phyloP scores from a whole-genome alignment of 331 rosid species.

The Erythrophleum ivorense region DNA sequence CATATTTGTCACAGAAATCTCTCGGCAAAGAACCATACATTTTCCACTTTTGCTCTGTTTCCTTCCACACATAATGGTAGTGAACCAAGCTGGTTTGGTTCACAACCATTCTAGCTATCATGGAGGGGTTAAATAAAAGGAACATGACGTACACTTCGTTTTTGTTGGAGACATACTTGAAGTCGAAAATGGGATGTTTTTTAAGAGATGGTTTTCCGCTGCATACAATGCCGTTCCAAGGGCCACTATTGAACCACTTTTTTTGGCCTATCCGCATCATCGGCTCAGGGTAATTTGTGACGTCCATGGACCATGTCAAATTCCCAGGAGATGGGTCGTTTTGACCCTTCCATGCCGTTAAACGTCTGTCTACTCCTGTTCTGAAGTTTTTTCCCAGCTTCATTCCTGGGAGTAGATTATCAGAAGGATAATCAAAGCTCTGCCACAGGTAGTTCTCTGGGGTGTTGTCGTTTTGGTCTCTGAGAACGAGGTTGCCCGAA shows the following conservation, averaged over 20 bases:
- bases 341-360: no score
- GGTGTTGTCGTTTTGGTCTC: conserved; percentile 1
- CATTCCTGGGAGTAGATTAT: no score
- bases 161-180: conserved; percentile 21
- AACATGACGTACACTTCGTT: conserved; percentile 36
- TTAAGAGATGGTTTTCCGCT: conserved; percentile 16
- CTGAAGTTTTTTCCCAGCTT: not conserved
- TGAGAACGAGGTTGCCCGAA: conserved; percentile 45
- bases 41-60: conserved; percentile 7
- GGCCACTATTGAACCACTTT: conserved; percentile 31
- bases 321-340: no score
- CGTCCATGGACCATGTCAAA: not conserved
- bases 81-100: conserved; percentile 27
- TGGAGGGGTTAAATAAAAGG: not conserved
- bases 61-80: conserved; percentile 11
- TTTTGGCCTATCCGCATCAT: no score
- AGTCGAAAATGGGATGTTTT: not conserved
- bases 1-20: conserved; percentile 37
- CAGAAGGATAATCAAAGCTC: no score
- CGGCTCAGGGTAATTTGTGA: no score
- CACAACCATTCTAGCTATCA: conserved; percentile 21
- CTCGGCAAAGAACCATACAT: no score
- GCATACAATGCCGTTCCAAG: conserved; percentile 40
- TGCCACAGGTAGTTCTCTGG: no score
- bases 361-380: not conserved